Evolutionary conservation across 371 early-diverging fungal species (phyloP).

Genomic region (Apophysomyces trapeziformis): DNA sequence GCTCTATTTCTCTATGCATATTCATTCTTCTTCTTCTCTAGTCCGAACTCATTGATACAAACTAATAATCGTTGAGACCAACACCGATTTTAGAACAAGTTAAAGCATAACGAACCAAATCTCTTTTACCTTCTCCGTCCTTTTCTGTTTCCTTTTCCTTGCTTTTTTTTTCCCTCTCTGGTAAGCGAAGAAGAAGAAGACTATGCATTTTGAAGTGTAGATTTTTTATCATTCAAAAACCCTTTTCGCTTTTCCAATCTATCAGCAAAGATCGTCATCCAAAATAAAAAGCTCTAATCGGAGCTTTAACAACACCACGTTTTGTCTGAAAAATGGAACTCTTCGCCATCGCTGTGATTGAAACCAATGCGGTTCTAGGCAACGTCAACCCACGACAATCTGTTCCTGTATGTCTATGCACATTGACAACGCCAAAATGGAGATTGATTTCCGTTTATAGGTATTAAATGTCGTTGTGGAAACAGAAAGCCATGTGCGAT

Average conservation of each 20-base stretch:
- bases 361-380: conserved; percentile 30
- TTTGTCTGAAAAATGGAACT: conserved; percentile 7
- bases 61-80: too few species aligned
- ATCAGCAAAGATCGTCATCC: conserved; percentile 8
- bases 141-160: too few species aligned
- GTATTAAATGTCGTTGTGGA: conserved; percentile 61
- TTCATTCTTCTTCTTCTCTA: too few species aligned
- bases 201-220: too few species aligned
- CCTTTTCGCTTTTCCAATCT: conserved; percentile 6
- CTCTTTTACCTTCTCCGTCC: too few species aligned
- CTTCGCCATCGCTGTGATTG: conserved; percentile 30
- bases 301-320: conserved; percentile 11
- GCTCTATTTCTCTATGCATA: too few species aligned
- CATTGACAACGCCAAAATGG: not conserved
- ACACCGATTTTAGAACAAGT: too few species aligned
- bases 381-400: conserved; percentile 10
- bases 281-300: conserved; percentile 12
- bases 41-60: too few species aligned
- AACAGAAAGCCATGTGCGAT: conserved; percentile 46
- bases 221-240: too few species aligned
- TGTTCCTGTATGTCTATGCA: conserved; percentile 9
- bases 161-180: too few species aligned
- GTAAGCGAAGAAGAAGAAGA: too few species aligned
- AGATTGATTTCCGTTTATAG: conserved; percentile 21
- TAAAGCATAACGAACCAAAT: too few species aligned